Base-by-base conservation (phyloP, 345 rosid species). In the Brassica nigra region DNA sequence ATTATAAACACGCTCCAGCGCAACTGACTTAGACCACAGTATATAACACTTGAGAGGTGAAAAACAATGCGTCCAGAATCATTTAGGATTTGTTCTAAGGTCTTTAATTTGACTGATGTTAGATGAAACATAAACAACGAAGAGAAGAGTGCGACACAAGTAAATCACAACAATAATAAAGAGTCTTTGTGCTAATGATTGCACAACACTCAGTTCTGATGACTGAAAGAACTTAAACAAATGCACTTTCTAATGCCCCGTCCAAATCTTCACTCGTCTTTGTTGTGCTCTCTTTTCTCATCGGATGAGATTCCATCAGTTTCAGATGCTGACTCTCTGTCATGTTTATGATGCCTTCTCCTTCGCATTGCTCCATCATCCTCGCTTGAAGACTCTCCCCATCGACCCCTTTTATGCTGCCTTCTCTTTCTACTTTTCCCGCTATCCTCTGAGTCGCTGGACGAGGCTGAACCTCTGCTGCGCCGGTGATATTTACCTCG, bases 401-500 rank as follows among this genome's bases (percentile, higher is more conserved):
- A 42, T 16, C 16, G 66, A 7, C 47, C 86, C 57, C 66, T 66
- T 74, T 84, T 86, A 62, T 84, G 87, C 23, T 69, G 88, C 80
- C 69, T 76, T 55, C 76, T 81, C 70, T 77, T 73, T 59, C 78
- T 81, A 64, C 67, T 67, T 18, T 72, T 72, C 36, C 47, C 75
- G 27, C 75, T 55, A 44, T 84, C 86, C 39, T 83, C 90, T 0
- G 84, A 76, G 33, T 70, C 83, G 66, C 75, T 79, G 64, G 78
- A 64, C 23, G 85, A 81, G 47, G 75, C 84, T 8, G 83, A 81
- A 1, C 57, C 31, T 47, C 62, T 66, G 8, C 30, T 86, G 70
- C 66, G 76, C 75, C 86, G 83, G 79, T 82, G 84, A 66, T 79
- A 84, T 74, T 75, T 85, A 6, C 62, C 29, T 42, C 52, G 85